A percentile compares a stretch with the other conserved stretches of the same genome.
Conservation (phyloP, 2,329 filamentous ascomycete species). For the Aspergillus tanneri region DNA sequence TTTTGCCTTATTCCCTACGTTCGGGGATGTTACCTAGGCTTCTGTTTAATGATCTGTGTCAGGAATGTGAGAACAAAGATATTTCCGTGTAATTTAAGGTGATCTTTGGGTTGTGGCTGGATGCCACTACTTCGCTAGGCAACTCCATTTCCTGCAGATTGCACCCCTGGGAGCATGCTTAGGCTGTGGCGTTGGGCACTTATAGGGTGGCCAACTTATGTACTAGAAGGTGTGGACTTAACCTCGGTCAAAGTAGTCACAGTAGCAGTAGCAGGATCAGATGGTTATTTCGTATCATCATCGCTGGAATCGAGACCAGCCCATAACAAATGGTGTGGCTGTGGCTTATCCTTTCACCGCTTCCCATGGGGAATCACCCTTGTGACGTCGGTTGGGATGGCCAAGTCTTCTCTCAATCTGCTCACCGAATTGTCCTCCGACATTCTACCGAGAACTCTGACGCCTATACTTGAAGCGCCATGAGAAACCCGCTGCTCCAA, state of each 20-base stretch:
- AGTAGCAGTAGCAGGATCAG: too few relatives aligned
- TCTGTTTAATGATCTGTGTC: too few relatives aligned
- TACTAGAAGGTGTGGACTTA: too few relatives aligned
- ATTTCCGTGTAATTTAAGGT: not conserved
- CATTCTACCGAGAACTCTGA: not conserved
- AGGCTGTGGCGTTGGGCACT: conserved; percentile 11
- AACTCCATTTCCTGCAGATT: conserved; percentile 16
- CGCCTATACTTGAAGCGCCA: conserved; percentile 2
- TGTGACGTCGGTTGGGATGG: conserved; percentile 19
- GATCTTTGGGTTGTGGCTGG: conserved; percentile 18
- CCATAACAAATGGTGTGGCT: too few relatives aligned
- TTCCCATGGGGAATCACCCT: conserved; percentile 9
- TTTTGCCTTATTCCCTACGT: not conserved
- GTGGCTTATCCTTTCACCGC: conserved; percentile 11
- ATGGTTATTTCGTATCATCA: not conserved
- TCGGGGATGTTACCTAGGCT: too few relatives aligned
- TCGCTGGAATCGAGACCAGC: too few relatives aligned
- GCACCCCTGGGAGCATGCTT: too few relatives aligned
- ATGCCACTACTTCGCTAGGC: conserved; percentile 18
- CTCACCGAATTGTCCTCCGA: not conserved
- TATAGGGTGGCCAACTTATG: too few relatives aligned
- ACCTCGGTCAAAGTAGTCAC: too few relatives aligned
- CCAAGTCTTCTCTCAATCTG: not conserved
- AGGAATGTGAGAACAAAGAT: too few relatives aligned
- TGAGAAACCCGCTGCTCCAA: conserved; percentile 10